Conservation (phyloP, 768 basidiomycete species). For the Lactarius deliciosus region DNA sequence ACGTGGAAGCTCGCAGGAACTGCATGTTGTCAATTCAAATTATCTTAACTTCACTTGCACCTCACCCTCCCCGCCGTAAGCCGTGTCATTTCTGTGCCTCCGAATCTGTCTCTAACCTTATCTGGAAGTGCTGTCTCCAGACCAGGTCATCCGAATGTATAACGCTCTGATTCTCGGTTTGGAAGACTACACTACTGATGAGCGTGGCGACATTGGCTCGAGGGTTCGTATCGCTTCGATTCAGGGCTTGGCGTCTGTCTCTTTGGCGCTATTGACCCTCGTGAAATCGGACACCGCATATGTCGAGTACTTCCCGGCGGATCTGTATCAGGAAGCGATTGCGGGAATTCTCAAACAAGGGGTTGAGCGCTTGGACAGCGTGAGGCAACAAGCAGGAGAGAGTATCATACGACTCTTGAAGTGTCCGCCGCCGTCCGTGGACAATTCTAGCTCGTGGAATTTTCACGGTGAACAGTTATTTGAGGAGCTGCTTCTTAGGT, state of each 20-base stretch:
- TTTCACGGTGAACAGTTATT: slow-evolving; percentile 50
- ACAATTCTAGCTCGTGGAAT: slow-evolving; percentile 48
- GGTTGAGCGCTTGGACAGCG: slow-evolving; percentile 87
- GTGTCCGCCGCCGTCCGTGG: slow-evolving; percentile 45
- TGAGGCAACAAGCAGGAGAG: slow-evolving; percentile 76
- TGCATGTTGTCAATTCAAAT: slow-evolving; percentile 49
- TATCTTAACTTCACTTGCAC: slow-evolving; percentile 47
- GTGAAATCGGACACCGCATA: slow-evolving; percentile 47
- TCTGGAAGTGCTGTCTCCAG: slow-evolving; percentile 9
- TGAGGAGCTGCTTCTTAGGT: slow-evolving; percentile 55
- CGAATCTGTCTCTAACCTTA: not conserved
- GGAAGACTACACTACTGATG: slow-evolving; percentile 88
- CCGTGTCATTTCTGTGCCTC: slow-evolving; percentile 11
- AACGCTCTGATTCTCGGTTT: slow-evolving; percentile 67
- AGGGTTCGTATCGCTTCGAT: slow-evolving; percentile 87
- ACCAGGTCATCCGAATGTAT: slow-evolving; percentile 40
- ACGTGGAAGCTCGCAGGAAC: slow-evolving; percentile 61
- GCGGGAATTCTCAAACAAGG: slow-evolving; percentile 83
- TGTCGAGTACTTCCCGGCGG: slow-evolving; percentile 58
- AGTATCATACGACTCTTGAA: slow-evolving; percentile 54
- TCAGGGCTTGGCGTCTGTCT: slow-evolving; percentile 56
- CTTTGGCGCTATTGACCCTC: slow-evolving; percentile 50
- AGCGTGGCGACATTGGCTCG: slow-evolving; percentile 95
- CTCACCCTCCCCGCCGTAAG: slow-evolving; percentile 48
- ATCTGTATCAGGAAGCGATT: slow-evolving; percentile 55